Conservation (phyloP, 768 basidiomycete genomes). For the Ramaria rubella region DNA sequence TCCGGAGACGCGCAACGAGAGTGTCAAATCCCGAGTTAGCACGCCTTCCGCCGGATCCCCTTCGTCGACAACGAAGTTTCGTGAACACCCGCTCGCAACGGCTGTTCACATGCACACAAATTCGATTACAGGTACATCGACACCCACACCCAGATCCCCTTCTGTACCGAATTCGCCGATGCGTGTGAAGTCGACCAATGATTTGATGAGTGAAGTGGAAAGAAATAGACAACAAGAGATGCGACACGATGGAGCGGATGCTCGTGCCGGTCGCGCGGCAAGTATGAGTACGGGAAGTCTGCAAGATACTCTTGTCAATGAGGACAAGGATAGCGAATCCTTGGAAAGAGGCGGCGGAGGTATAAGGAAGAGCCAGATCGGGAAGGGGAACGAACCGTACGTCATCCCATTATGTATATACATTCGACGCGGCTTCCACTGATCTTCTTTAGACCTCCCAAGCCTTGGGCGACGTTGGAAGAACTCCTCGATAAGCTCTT, state of each 20-base stretch:
- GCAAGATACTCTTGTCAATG: background rate
- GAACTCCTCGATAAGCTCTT: constrained; percentile 77
- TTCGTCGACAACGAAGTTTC: background rate
- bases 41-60: constrained; percentile 6
- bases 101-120: background rate
- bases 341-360: background rate
- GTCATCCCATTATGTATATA: constrained; percentile 18
- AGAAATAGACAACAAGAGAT: constrained; percentile 17
- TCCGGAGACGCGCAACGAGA: background rate
- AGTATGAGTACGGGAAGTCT: background rate
- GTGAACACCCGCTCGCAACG: background rate
- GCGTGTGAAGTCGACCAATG: constrained; percentile 50
- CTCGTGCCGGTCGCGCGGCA: background rate
- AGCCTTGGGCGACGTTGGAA: constrained; percentile 70
- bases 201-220: constrained; percentile 34
- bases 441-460: constrained; percentile 42
- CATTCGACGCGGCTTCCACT: background rate
- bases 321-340: background rate
- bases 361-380: background rate
- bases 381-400: constrained; percentile 47
- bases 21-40: background rate
- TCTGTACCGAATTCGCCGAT: constrained; percentile 41
- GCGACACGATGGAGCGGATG: constrained; percentile 2
- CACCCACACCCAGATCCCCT: constrained; percentile 24
- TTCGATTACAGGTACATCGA: background rate